Evolutionary conservation across 805 yeast genomes (phyloP), one percentile per base, ranked within the genome.

Genomic region (Danielia reshetovae): DNA sequence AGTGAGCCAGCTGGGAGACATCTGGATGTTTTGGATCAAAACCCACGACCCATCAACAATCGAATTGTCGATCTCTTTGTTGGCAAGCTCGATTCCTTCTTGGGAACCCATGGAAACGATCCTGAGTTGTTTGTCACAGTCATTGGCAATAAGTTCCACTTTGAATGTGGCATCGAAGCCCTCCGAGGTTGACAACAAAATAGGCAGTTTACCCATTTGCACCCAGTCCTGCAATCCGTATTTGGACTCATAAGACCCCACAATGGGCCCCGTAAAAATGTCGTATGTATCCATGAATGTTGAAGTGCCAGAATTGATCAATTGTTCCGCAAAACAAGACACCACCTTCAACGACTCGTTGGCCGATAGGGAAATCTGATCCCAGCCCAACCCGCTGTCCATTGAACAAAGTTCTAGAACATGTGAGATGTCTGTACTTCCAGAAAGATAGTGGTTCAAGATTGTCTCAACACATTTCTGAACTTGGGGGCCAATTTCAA

Each of bases 21-120:
- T 72, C 39, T 90, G 96, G 9, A 85, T 63, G 50, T 89, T 89
- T 52, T 90, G 95, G 19, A 90, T 56, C 18, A 89, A 48, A 0
- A 90, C 55, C 96, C 96, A 87, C 1, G 55, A 48, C 0, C 85
- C 87, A 1, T 51, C 51, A n/a, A 52, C 59, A 1, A 69, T 51
- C 0, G 77, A 75, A 7, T 53, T 56, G 1, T 54, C 49, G 7
- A 86, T 59, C n/a, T 76, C 75, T 32, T 63, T 59, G 15, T 72
- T 74, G 0, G 90, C 89, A 26, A 67, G 59, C 3, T 63, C 71
- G 2, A 66, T 55, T 7, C 85, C 81, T 55, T 86, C 95, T 16
- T 55, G 52, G 0, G 94, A 76, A 0, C 96, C 97, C 75, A 89
- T 68, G 0, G 96, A 75, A 24, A 85, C 69, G 1, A 70, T 55